phyloP scores from a whole-genome alignment of 768 basidiomycete species.

The Mycena leptocephala region DNA sequence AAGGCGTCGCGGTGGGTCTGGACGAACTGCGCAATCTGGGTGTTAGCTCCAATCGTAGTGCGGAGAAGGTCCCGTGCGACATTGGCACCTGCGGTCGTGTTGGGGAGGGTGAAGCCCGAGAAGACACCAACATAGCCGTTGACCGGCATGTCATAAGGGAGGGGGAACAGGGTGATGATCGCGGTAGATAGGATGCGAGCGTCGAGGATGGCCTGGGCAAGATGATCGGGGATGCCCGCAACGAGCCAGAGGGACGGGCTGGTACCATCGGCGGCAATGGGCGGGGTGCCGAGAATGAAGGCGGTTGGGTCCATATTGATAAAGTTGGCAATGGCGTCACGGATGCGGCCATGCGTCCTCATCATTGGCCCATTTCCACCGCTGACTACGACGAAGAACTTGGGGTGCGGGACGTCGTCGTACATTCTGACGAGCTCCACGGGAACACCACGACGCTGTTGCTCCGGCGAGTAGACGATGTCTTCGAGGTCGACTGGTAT shows the following conservation, averaged over 20 bases:
- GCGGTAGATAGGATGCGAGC: background rate
- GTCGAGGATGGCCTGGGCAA: background rate
- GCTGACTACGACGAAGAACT: background rate
- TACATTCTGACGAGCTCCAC: background rate
- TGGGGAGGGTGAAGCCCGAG: conserved; percentile 13
- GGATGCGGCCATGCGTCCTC: background rate
- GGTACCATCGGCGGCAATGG: background rate
- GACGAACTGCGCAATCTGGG: no score
- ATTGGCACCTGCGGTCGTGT: background rate
- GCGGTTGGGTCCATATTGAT: background rate
- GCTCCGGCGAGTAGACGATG: background rate
- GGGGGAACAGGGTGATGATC: background rate
- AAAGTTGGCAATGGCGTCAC: background rate
- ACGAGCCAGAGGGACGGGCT: background rate
- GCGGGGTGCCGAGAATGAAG: background rate
- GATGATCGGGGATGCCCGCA: background rate
- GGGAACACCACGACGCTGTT: background rate
- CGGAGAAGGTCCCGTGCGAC: background rate
- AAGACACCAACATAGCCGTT: no score
- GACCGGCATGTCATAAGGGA: no score
- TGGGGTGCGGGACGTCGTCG: background rate
- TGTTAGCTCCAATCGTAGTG: no score
- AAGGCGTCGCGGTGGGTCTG: no score
- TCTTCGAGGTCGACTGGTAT: background rate
- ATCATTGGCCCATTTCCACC: background rate